A percentile compares a stretch with the other conserved stretches of the same genome.
Conservation (phyloP, 257 asterid species). For the Pogostemon cablin region DNA sequence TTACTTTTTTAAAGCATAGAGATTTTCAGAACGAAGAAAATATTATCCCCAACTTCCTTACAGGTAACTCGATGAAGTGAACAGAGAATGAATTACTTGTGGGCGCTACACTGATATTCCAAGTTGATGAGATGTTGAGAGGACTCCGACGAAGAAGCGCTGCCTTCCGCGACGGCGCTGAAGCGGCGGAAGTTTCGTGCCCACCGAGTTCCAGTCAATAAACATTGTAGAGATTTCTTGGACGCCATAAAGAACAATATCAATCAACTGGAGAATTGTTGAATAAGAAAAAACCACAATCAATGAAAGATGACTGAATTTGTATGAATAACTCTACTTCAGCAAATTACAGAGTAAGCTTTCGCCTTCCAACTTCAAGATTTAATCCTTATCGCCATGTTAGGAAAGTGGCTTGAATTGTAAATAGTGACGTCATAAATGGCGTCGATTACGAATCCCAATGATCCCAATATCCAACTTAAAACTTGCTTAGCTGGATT, state of each 20-base stretch:
- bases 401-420: too few relatives aligned
- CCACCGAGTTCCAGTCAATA: conserved; percentile 47
- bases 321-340: too few relatives aligned
- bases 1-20: too few relatives aligned
- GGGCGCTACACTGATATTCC: conserved; percentile 80
- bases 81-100: conserved; percentile 53
- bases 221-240: conserved; percentile 44
- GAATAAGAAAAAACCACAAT: neutral
- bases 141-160: conserved; percentile 34
- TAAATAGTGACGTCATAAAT: too few relatives aligned
- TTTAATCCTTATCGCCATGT: too few relatives aligned
- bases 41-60: neutral
- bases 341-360: too few relatives aligned
- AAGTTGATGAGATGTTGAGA: conserved; percentile 72
- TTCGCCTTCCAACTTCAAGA: too few relatives aligned
- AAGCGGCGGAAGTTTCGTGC: conserved; percentile 46
- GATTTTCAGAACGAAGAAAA: too few relatives aligned
- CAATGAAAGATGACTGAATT: too few relatives aligned
- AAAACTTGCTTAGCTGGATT: too few relatives aligned
- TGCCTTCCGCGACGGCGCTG: conserved; percentile 56
- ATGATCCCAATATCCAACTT: too few relatives aligned
- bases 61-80: neutral
- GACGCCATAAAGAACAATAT: conserved; percentile 45
- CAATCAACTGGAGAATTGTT: neutral
- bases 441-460: too few relatives aligned